A percentile compares a stretch with the other conserved stretches of the same genome.
phyloP scores from a whole-genome alignment of 768 basidiomycete genomes.

The Naganishia kalamii region DNA sequence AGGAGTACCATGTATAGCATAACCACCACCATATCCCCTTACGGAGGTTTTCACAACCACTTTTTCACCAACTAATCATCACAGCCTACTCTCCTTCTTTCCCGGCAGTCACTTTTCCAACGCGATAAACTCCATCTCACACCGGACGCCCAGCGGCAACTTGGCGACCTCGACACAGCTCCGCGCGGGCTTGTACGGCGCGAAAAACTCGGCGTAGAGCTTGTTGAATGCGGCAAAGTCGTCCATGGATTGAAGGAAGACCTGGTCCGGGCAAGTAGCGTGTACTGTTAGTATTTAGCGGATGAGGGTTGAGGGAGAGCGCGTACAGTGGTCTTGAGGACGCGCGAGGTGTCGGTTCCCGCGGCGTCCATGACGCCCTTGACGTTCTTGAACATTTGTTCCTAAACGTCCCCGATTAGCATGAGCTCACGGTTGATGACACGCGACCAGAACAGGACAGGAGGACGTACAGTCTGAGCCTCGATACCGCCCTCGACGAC shows the following conservation, averaged over 20 bases:
- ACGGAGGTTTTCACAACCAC: too few species aligned
- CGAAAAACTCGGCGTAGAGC: conserved; percentile 78
- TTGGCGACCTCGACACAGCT: conserved; percentile 77
- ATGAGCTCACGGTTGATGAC: neutral
- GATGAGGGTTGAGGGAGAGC: conserved; percentile 1
- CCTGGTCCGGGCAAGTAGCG: conserved; percentile 50
- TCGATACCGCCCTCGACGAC: conserved; percentile 70
- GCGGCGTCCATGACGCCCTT: conserved; percentile 74
- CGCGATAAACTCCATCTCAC: conserved; percentile 67
- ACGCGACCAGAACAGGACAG: neutral
- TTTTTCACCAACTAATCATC: neutral
- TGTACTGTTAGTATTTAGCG: neutral
- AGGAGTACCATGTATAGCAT: too few species aligned
- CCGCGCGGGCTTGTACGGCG: conserved; percentile 83
- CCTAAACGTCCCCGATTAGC: conserved; percentile 31
- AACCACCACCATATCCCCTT: too few species aligned
- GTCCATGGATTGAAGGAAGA: conserved; percentile 87
- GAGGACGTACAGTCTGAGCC: conserved; percentile 57
- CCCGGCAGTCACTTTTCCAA: conserved; percentile 8
- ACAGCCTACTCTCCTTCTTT: neutral
- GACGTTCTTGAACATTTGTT: conserved; percentile 80
- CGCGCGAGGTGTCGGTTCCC: conserved; percentile 67
- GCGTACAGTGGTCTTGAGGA: conserved; percentile 85
- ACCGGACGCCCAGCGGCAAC: conserved; percentile 81
- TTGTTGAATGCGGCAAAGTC: conserved; percentile 79